Conservation (phyloP, 176 grass and related monocot genomes). For the Alloteropsis semialata region DNA sequence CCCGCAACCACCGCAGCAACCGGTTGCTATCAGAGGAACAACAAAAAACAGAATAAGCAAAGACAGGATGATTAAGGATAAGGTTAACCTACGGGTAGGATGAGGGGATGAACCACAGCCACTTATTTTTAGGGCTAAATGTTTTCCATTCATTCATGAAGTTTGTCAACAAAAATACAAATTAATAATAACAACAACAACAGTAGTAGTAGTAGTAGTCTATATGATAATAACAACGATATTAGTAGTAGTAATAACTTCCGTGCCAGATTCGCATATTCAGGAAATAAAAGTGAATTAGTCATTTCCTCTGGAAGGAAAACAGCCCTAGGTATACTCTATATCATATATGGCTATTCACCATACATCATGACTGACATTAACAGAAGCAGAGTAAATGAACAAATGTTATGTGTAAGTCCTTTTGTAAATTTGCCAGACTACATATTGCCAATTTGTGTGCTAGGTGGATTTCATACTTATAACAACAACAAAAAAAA, state of each 20-base stretch:
- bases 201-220: too few species aligned
- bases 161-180: conserved; percentile 1
- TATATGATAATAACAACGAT: background rate
- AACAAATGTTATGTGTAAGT: background rate
- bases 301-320: background rate
- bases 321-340: background rate
- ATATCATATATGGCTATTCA: too few species aligned
- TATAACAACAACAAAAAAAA: background rate
- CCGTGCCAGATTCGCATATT: background rate
- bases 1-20: conserved; percentile 37
- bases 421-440: background rate
- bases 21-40: conserved; percentile 37
- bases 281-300: conserved; percentile 10
- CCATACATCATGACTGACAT: background rate
- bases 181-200: background rate
- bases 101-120: conserved; percentile 34
- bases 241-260: background rate
- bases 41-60: conserved; percentile 43
- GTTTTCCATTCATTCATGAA: background rate
- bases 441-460: background rate
- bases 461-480: background rate
- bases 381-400: background rate
- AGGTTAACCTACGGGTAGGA: conserved; percentile 45
- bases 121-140: conserved; percentile 34
- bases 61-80: conserved; percentile 38